These are phyloP conservation scores for Mycena vitilis DNA, from an alignment of 768 basidiomycete species.

Conservation along the genomic window DNA sequence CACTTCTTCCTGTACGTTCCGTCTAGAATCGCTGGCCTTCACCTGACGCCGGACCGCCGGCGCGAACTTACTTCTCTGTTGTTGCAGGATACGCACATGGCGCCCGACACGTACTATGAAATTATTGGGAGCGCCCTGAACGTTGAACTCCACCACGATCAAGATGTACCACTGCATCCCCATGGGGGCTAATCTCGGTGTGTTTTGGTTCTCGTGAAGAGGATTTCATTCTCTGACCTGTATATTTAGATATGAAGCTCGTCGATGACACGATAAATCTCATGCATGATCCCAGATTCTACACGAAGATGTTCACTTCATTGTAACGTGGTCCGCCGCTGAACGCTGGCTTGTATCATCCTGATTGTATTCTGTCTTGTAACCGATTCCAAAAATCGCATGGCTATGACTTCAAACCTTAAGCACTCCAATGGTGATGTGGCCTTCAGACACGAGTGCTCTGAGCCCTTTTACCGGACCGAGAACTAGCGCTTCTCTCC, in stretches of 20 bases:
- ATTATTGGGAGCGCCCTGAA: slow-evolving; percentile 71
- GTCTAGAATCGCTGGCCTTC: slow-evolving; percentile 9
- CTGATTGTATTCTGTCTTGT: too few relatives aligned
- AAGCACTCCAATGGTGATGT: not conserved
- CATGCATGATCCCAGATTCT: slow-evolving; percentile 69
- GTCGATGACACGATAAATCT: slow-evolving; percentile 72
- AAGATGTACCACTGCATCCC: slow-evolving; percentile 65
- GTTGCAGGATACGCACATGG: slow-evolving; percentile 55
- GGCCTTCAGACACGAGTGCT: not conserved
- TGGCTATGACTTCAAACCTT: not conserved
- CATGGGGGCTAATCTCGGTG: slow-evolving; percentile 74
- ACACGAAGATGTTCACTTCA: slow-evolving; percentile 60
- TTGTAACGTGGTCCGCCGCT: too few relatives aligned
- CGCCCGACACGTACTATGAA: slow-evolving; percentile 67
- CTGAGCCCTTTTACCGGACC: not conserved
- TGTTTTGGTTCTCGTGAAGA: slow-evolving; percentile 37
- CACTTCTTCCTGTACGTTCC: slow-evolving; percentile 51
- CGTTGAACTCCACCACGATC: slow-evolving; percentile 66
- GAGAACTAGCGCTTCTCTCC: not conserved
- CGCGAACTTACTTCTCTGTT: slow-evolving; percentile 9
- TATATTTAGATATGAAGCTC: slow-evolving; percentile 56
- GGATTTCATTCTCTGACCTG: slow-evolving; percentile 1
- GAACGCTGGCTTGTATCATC: too few relatives aligned
- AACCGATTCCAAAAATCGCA: not conserved
- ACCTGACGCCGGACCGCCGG: not conserved